Percentiles rank a stretch among this genome's conserved stretches.
Evolutionary conservation across 495 filamentous ascomycete species (phyloP).

Genomic region (Rostrohypoxylon terebratum): DNA sequence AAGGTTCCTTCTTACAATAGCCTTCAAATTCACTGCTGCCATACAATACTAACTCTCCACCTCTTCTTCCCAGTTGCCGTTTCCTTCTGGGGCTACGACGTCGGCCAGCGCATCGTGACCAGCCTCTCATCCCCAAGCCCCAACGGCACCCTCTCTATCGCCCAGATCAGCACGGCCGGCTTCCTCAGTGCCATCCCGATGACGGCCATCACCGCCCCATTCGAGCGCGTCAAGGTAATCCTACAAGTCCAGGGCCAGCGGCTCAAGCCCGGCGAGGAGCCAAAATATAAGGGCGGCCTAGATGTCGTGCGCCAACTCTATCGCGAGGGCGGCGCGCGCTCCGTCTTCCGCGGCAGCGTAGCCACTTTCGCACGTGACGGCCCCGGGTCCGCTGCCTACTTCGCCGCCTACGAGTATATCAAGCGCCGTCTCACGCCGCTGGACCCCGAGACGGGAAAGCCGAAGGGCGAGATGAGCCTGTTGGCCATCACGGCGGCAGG

Average conservation of each 20-base stretch:
- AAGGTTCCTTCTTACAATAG: not conserved
- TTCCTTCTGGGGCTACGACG: slow-evolving; percentile 98
- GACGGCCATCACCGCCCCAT: slow-evolving; percentile 97
- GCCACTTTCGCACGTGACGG: slow-evolving; percentile 96
- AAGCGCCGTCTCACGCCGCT: slow-evolving; percentile 89
- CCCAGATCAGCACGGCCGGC: slow-evolving; percentile 89
- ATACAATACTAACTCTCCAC: not conserved
- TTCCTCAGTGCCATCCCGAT: slow-evolving; percentile 99
- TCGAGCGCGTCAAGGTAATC: slow-evolving; percentile 98
- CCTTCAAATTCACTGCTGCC: not conserved
- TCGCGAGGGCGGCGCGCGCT: slow-evolving; percentile 87
- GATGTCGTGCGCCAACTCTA: slow-evolving; percentile 98
- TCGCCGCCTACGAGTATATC: slow-evolving; percentile 95
- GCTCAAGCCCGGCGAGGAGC: slow-evolving; percentile 88
- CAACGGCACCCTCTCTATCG: slow-evolving; percentile 77
- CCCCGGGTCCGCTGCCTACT: slow-evolving; percentile 93
- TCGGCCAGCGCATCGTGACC: slow-evolving; percentile 89
- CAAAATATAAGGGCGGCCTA: slow-evolving; percentile 86
- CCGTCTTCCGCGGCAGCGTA: slow-evolving; percentile 88
- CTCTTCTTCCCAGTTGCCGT: slow-evolving; percentile 88
- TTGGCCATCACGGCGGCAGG: slow-evolving; percentile 87
- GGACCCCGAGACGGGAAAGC: slow-evolving; percentile 77
- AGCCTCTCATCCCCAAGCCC: slow-evolving; percentile 72
- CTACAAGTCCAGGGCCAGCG: slow-evolving; percentile 98
- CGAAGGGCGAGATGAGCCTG: slow-evolving; percentile 79